Evolutionary conservation across 2,329 filamentous ascomycete genomes (phyloP), one percentile per base, ranked within the genome.

Genomic region (Botrytis squamosa): DNA sequence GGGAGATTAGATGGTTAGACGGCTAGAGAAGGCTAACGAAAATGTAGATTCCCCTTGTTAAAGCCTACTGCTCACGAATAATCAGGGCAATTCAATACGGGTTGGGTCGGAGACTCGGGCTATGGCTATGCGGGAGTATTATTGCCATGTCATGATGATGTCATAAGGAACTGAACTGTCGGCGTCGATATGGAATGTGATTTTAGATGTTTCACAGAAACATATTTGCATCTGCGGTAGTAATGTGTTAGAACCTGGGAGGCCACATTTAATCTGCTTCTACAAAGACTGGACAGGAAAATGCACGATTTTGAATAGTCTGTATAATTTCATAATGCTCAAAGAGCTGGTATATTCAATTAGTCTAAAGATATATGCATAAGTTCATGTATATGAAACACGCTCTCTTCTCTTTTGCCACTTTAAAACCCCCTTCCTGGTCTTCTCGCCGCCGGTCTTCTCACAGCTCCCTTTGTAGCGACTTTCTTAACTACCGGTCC

Each of bases 361-460:
- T 40, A 42, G 16, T 40, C 46, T 40, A 16, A 68, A 25, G 16
- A 42, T 22, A 40, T 55, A 33, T 68, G 16, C 46, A 68, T 42
- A 57, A 8, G 18, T 25, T 38, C 25, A 57, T 68, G 16, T 42
- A 57, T n/a, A 14, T 42, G n/a, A 29, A 68, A 68, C 36, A 63
- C 60, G 22, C 36, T 18, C 25, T 22, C 14, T 57, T 3, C 52
- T 57, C 6, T 29, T 29, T 29, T 44, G 40, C 25, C 38, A 33
- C 38, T 59, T 73, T 25, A 75, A 33, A 75, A 75, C 16, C 74
- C 74, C 20, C 74, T 62, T 25, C 71, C 74, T 42, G 71, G 59
- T 20, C 74, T 64, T 67, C 60, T 73, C 46, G 36, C 74, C 25
- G 63, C 49, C 14, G 74, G 70, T 44, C 70, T 73, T 36, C 65